Base-by-base conservation (phyloP, 2,329 filamentous ascomycete species). In the Zasmidium cellare region DNA sequence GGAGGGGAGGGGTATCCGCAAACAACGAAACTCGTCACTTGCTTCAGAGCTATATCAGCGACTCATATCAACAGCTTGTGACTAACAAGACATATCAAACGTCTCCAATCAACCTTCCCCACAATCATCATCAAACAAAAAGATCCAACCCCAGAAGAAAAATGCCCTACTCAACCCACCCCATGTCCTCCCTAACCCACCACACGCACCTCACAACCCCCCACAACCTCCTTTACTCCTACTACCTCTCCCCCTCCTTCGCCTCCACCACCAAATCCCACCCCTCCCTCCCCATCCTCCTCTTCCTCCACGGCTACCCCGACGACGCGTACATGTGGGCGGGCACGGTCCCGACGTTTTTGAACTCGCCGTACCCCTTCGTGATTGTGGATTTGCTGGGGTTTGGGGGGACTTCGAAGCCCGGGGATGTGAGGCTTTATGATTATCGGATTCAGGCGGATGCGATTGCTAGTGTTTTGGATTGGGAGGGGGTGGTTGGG, bases 221-320 rank as follows among this genome's bases (percentile, higher is more conserved):
- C 23, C 46, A 68, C 52, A 61, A 69, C 18, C 61, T 70, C 19
- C 65, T 62, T 9, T 70, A 69, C 55, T 66, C 63, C 55, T 70
- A 70, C 45, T 69, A 69, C 55, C 57, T 68, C 14, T 69, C 66
- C 1, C 67, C 68, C 3, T 57, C 64, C 50, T 70, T 70, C 57
- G 57, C 63, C 65, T 3, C 68, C 67, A 28, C n/a, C n/a, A n/a
- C n/a, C n/a, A n/a, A n/a, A n/a, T n/a, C n/a, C n/a, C n/a, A n/a
- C n/a, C n/a, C n/a, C n/a, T n/a, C n/a, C n/a, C n/a, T n/a, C n/a
- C n/a, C n/a, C n/a, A 67, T 80, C 19, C 62, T 80, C 5, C 71
- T 81, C 41, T 68, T 72, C 41, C 44, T 77, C 9, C 82, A 84
- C 69, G 81, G 82, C 58, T 84, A 77, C 60, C 82, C 82, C 3